These are phyloP conservation scores for Sordaria brevicollis DNA, from an alignment of 495 filamentous ascomycete genomes.

Conservation along the genomic window DNA sequence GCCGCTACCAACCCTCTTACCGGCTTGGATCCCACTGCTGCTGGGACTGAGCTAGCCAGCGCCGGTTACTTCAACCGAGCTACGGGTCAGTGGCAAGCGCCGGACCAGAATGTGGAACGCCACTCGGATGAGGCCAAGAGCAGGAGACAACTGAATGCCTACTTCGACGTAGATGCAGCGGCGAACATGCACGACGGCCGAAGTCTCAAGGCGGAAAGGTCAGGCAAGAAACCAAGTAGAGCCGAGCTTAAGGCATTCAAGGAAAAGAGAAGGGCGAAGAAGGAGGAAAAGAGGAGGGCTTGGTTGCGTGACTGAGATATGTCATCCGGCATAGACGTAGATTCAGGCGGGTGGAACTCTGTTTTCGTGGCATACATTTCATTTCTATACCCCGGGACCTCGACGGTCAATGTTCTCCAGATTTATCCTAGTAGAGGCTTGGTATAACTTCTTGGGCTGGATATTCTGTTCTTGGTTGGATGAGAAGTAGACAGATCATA, in stretches of 20 bases:
- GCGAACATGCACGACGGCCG: constrained; percentile 88
- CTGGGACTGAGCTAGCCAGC: constrained; percentile 46
- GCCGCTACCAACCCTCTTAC: neutral
- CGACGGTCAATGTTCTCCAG: neutral
- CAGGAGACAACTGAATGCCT: constrained; percentile 82
- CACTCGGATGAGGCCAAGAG: constrained; percentile 87
- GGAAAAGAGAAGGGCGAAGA: constrained; percentile 62
- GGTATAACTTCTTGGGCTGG: neutral
- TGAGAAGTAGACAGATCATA: neutral
- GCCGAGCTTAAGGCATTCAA: constrained; percentile 67
- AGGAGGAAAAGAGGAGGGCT: constrained; percentile 87
- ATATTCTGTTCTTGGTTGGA: neutral
- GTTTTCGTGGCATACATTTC: neutral
- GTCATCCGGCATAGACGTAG: neutral
- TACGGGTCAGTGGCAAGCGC: constrained; percentile 78
- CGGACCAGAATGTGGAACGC: constrained; percentile 40
- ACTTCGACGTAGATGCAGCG: constrained; percentile 95
- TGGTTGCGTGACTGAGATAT: constrained; percentile 72
- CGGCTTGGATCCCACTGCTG: constrained; percentile 8
- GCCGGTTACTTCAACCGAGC: constrained; percentile 83
- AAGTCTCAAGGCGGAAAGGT: constrained; percentile 82
- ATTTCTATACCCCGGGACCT: neutral
- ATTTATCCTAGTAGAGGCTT: neutral
- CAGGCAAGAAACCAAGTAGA: constrained; percentile 78
- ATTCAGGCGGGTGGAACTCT: neutral